These are phyloP conservation scores for Bonnemaisonia californica DNA, from an alignment of 31 red algal genomes.

Conservation along the genomic window DNA sequence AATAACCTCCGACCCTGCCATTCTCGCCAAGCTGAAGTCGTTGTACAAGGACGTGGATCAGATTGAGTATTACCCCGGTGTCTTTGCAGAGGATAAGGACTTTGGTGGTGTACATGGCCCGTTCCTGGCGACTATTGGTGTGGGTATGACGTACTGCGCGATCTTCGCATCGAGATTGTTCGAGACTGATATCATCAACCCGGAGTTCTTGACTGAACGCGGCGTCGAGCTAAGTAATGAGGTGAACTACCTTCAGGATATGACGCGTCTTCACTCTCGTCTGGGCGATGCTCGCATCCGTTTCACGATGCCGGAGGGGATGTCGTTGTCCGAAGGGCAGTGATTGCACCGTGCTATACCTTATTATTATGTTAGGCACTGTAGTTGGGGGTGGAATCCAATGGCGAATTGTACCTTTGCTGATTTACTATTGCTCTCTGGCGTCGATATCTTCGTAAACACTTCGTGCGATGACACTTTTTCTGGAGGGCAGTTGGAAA, in stretches of 20 bases:
- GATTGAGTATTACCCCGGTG: conserved; percentile 22
- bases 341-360: too few relatives aligned
- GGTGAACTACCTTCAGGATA: conserved; percentile 9
- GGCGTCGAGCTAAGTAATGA: conserved; percentile 15
- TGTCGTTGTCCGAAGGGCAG: too few relatives aligned
- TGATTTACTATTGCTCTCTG: too few relatives aligned
- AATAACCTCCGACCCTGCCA: conserved; percentile 2
- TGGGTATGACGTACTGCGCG: conserved; percentile 16
- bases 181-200: conserved; percentile 19
- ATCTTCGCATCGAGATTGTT: conserved; percentile 21
- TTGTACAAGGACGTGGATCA: conserved; percentile 24
- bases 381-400: too few relatives aligned
- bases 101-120: conserved; percentile 31
- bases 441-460: too few relatives aligned
- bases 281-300: conserved; percentile 4
- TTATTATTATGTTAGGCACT: too few relatives aligned
- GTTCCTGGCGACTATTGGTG: conserved; percentile 27
- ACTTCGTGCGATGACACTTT: too few relatives aligned
- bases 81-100: conserved; percentile 39
- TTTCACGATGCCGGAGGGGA: conserved; percentile 12
- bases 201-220: not conserved
- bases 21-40: conserved; percentile 2
- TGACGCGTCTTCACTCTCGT: conserved; percentile 5
- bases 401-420: too few relatives aligned
- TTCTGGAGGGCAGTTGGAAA: too few relatives aligned